Evolutionary conservation across 228 moss, liverwort and hornwort genomes (phyloP).

Genomic region (Sphagnum magellanicum): DNA sequence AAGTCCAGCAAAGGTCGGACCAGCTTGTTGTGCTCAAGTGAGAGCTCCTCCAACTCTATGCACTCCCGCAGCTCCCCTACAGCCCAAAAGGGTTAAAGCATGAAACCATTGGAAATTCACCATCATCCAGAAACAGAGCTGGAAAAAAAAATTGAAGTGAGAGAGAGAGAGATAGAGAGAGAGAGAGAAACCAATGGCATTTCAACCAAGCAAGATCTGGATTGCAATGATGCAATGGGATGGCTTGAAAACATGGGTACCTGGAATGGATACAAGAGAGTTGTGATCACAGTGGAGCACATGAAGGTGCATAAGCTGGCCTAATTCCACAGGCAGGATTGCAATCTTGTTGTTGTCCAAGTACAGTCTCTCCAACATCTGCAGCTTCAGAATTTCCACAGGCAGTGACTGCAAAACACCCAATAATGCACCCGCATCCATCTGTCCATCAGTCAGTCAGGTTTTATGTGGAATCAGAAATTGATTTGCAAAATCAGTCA

Average conservation of each 20-base stretch:
- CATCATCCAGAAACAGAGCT: too few relatives aligned
- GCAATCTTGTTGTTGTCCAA: constrained; percentile 92
- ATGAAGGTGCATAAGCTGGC: constrained; percentile 80
- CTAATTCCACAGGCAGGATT: constrained; percentile 84
- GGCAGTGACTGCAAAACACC: constrained; percentile 60
- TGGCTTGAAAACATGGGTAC: constrained; percentile 16
- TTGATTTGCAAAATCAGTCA: too few relatives aligned
- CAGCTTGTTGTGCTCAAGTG: constrained; percentile 96
- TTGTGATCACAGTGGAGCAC: constrained; percentile 97
- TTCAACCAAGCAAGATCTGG: not conserved
- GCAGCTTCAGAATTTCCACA: constrained; percentile 69
- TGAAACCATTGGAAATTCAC: not conserved
- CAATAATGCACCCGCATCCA: constrained; percentile 1
- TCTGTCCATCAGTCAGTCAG: too few relatives aligned
- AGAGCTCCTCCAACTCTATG: constrained; percentile 87
- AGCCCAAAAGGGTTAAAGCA: not conserved
- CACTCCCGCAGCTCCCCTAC: constrained; percentile 95
- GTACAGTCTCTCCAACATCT: constrained; percentile 84
- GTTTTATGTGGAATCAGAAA: too few relatives aligned
- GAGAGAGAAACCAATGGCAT: not conserved
- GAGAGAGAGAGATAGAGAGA: too few relatives aligned
- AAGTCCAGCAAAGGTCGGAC: constrained; percentile 94
- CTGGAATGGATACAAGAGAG: constrained; percentile 86
- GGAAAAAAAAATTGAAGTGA: too few relatives aligned
- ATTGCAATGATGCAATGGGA: not conserved